phyloP scores from a whole-genome alignment of 164 flowering plant species.

The Umbilicus rupestris region DNA sequence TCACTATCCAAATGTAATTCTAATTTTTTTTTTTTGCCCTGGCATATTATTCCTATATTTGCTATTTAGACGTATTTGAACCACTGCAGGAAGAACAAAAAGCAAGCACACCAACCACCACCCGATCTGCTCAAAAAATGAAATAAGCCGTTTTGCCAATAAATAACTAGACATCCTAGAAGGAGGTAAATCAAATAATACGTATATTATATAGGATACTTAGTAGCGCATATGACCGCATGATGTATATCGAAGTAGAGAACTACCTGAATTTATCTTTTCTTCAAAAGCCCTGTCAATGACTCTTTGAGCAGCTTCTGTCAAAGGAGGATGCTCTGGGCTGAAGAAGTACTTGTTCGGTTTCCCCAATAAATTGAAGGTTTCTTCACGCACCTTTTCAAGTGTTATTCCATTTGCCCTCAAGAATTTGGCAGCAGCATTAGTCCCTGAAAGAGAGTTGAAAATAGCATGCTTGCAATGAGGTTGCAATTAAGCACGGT shows the following conservation, averaged over 20 bases:
- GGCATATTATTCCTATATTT: too few relatives aligned
- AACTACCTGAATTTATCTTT: slow-evolving; percentile 61
- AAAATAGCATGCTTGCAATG: not conserved
- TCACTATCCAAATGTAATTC: too few relatives aligned
- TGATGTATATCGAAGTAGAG: not conserved
- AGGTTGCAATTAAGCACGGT: not conserved
- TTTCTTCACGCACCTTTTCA: slow-evolving; percentile 62
- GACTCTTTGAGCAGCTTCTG: slow-evolving; percentile 66
- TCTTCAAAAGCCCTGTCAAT: slow-evolving; percentile 82
- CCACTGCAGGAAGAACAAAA: too few relatives aligned
- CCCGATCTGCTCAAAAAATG: too few relatives aligned
- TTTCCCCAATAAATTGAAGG: slow-evolving; percentile 46
- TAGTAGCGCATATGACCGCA: too few relatives aligned
- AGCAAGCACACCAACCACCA: too few relatives aligned
- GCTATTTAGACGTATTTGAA: too few relatives aligned
- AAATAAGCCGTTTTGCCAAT: too few relatives aligned
- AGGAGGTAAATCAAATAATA: too few relatives aligned
- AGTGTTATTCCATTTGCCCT: slow-evolving; percentile 57
- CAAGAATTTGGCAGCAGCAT: slow-evolving; percentile 49
- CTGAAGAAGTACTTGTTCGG: slow-evolving; percentile 34
- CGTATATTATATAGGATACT: too few relatives aligned
- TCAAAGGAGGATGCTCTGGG: slow-evolving; percentile 70
- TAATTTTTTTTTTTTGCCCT: too few relatives aligned
- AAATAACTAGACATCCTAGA: too few relatives aligned
- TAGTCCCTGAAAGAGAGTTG: slow-evolving; percentile 43